Conservation (phyloP, 2,329 filamentous ascomycete species). For the Alternaria triticina region DNA sequence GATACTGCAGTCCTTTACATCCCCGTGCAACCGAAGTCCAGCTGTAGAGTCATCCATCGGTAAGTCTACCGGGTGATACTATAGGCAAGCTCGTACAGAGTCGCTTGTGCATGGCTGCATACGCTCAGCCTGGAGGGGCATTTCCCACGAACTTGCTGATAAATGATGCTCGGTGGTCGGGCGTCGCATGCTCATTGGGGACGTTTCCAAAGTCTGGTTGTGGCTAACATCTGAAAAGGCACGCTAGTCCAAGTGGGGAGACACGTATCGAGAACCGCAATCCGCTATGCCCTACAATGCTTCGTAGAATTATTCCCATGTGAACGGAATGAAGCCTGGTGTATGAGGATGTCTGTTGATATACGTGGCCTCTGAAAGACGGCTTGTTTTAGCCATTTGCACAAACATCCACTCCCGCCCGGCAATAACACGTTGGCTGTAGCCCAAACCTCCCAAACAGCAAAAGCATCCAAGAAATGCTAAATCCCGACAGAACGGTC, state of each 20-base stretch:
- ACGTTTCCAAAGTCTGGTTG: background rate
- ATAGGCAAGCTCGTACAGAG: background rate
- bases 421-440: background rate
- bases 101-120: background rate
- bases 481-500: background rate
- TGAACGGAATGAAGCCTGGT: background rate
- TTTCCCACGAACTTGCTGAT: background rate
- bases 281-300: background rate
- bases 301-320: background rate
- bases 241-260: background rate
- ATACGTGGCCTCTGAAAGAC: background rate
- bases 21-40: background rate
- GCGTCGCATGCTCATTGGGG: slow-evolving; percentile 1
- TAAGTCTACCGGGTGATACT: background rate
- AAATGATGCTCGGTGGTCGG: background rate
- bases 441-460: background rate
- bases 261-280: background rate
- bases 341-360: background rate
- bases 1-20: background rate
- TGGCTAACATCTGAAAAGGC: background rate
- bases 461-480: background rate
- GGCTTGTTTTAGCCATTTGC: background rate
- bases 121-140: background rate
- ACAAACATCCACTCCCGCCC: background rate
- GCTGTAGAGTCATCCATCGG: background rate